Evolutionary conservation across 2,329 filamentous ascomycete genomes (phyloP), one percentile per base, ranked within the genome.

Genomic region (Raffaelea ambrosiae): DNA sequence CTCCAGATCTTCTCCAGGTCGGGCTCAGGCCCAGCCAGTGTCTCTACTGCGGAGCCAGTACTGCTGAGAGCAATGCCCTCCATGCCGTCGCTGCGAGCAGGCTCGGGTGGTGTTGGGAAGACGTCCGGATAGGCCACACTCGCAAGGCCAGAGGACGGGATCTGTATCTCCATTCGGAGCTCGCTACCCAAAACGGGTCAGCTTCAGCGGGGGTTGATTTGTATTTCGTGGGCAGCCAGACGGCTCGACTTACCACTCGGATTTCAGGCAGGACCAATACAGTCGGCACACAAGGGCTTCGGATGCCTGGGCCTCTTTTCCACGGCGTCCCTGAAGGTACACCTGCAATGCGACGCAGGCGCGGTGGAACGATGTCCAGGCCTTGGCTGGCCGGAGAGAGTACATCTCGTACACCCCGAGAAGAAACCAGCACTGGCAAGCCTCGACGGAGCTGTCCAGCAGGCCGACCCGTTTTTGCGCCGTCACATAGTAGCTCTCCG

Each of bases 391-490:
- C 19, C 46, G 49, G 21, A 51, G 13, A 18, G 49, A 29, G 31
- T 46, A 51, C 49, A 49, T 51, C 10, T 38, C 23, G 35, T 51
- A 51, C 18, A 51, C 47, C n/a, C 49, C 49, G 5, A 39, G 16
- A 9, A 51, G 43, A 23, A 49, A 49, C 23, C 26, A 29, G 46
- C 49, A 51, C 31, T 51, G 49, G 4, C 39, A 4, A 7, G 40
- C 29, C 1, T 14, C 5, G 40, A 51, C 19, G 14, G 21, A 9
- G n/a, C 26, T 10, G 13, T 36, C 29, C 1, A 51, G 49, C n/a
- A 49, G 35, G 19, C 49, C 43, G 4, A 46, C 2, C 5, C 46
- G 36, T 20, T 35, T 29, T 10, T 20, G 40, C 5, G 48, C 48
- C 3, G 36, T 20, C 11, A 14, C n/a, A 29, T 47, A 50, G 41